These are phyloP conservation scores for Metschnikowia shivogae DNA, from an alignment of 805 yeast species.

Conservation along the genomic window DNA sequence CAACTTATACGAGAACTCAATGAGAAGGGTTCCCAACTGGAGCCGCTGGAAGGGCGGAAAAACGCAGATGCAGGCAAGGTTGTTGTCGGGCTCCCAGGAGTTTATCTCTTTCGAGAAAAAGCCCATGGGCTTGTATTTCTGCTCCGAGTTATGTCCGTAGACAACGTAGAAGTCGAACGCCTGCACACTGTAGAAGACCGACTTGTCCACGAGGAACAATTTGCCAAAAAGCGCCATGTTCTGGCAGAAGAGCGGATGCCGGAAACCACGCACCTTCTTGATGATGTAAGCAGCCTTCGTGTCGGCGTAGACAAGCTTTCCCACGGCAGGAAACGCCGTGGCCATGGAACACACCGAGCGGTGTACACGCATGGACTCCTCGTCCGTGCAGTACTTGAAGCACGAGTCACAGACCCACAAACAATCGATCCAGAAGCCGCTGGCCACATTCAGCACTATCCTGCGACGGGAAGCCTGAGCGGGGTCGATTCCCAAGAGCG, in stretches of 20 bases:
- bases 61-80: constrained; percentile 84
- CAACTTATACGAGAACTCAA: constrained; percentile 77
- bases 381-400: constrained; percentile 67
- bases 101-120: constrained; percentile 85
- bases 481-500: constrained; percentile 17
- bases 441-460: constrained; percentile 7
- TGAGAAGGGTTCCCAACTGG: constrained; percentile 72
- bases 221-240: constrained; percentile 81
- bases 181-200: constrained; percentile 76
- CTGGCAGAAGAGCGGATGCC: constrained; percentile 69
- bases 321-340: constrained; percentile 44
- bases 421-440: constrained; percentile 51
- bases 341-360: constrained; percentile 36
- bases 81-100: constrained; percentile 71
- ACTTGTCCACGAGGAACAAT: constrained; percentile 83
- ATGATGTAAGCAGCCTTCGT: constrained; percentile 45
- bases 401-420: constrained; percentile 77
- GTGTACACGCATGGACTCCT: constrained; percentile 49
- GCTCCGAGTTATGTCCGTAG: constrained; percentile 43
- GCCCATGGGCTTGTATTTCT: constrained; percentile 48
- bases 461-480: constrained; percentile 7
- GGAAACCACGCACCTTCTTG: constrained; percentile 62
- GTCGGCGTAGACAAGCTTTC: constrained; percentile 66
- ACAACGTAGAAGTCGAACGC: constrained; percentile 75
- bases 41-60: constrained; percentile 89